Conservation (phyloP, 257 asterid species). For the Solanum clarkiae region DNA sequence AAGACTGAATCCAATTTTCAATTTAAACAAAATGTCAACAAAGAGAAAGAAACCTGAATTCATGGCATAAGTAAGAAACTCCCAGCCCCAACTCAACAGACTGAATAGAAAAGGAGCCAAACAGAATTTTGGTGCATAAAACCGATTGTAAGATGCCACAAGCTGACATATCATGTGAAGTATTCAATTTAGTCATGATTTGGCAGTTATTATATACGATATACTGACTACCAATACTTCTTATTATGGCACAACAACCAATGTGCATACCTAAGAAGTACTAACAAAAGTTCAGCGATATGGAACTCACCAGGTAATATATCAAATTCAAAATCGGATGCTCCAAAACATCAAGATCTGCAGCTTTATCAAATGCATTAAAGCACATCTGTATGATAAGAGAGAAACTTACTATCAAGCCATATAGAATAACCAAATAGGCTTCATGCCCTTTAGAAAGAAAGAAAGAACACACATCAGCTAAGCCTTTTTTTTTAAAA, state of each 20-base stretch:
- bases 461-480: neutral
- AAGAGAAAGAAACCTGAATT: neutral
- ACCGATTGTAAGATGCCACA: neutral
- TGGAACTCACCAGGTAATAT: slow-evolving; percentile 64
- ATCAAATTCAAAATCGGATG: slow-evolving; percentile 76
- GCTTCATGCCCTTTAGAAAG: neutral
- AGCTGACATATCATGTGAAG: neutral
- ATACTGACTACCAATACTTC: neutral
- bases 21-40: neutral
- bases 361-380: slow-evolving; percentile 73
- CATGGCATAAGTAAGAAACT: neutral
- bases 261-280: neutral
- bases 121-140: neutral
- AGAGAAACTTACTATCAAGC: neutral
- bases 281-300: neutral
- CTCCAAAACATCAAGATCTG: slow-evolving; percentile 83
- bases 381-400: slow-evolving; percentile 58
- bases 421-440: neutral
- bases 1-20: neutral
- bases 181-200: neutral
- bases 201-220: neutral
- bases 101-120: neutral
- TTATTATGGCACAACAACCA: neutral
- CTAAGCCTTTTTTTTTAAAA: neutral
- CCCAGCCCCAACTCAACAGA: neutral